Base-by-base conservation (phyloP, 2,329 filamentous ascomycete genomes). In the Chrysoporthe puriensis region DNA sequence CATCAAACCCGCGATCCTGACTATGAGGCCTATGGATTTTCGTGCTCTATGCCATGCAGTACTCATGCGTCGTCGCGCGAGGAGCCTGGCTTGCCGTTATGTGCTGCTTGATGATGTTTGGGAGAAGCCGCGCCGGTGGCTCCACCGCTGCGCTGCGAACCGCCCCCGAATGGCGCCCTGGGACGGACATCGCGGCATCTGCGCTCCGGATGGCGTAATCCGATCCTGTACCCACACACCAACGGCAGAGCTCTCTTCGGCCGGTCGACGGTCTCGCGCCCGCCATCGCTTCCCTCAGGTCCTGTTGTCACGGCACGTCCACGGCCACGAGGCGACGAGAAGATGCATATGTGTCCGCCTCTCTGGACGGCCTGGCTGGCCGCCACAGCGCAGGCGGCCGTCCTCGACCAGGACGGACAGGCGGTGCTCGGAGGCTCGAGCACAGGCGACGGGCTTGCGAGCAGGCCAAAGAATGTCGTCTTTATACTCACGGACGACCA, bases 401-500 rank as follows among this genome's bases (percentile, higher is more conserved):
- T 63, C 16, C 6, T 40, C 2, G 44, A n/a, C 14, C 58, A 60
- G 16, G 58, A 65, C 48, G 16, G 11, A 9, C 68, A 70, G n/a
- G 50, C 62, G 8, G 62, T 68, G 18, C 46, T 70, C 44, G 59
- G 56, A 11, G 66, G 32, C 14, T 13, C 18, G 1, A n/a, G 18
- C 14, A 11, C 50, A 1, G 7, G 36, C 7, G 9, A 14, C 11
- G 18, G 46, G 9, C 36, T 9, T 18, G 4, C 21, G 5, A 16
- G 34, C 16, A 63, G 56, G 14, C 58, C 66, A 7, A 70, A 66
- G 56, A 91, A 91, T 70, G 85, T 91, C 58, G 79, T 92, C 26
- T 89, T 91, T 73, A 86, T 91, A 67, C 79, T 91, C 50, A 89
- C 88, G 0, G 90, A 91, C 69, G 90, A 91, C 70, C 89, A 91